phyloP scores from a whole-genome alignment of 768 basidiomycete species.

The Mycena amicta region DNA sequence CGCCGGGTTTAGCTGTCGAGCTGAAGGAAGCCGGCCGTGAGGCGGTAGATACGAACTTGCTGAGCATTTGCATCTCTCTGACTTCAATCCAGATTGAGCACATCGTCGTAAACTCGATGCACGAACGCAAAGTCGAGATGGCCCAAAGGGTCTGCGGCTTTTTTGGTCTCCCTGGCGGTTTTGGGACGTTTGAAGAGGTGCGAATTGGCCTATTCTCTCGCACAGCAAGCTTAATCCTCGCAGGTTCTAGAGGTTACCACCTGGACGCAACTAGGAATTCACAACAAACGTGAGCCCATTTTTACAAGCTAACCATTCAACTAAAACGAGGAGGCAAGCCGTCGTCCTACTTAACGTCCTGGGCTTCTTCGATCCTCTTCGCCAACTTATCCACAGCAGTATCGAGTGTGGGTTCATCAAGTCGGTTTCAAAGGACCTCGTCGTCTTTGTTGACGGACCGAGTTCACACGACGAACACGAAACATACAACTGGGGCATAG shows the following conservation, averaged over 20 bases:
- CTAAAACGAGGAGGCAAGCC: too few relatives aligned
- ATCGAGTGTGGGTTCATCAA: conserved; percentile 76
- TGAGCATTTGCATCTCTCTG: neutral
- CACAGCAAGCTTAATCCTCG: neutral
- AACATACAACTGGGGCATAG: conserved; percentile 77
- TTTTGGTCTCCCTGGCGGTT: conserved; percentile 89
- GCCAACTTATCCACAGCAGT: conserved; percentile 67
- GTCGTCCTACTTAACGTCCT: conserved; percentile 87
- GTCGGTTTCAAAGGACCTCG: conserved; percentile 57
- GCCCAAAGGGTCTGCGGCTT: conserved; percentile 80
- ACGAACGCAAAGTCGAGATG: conserved; percentile 91
- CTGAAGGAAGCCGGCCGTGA: conserved; percentile 30
- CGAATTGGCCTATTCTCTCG: conserved; percentile 6
- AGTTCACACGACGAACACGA: conserved; percentile 51
- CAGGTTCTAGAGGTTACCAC: conserved; percentile 90
- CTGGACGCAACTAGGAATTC: conserved; percentile 92
- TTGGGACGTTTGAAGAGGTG: conserved; percentile 96
- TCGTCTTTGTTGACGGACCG: conserved; percentile 80
- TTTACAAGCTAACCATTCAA: too few relatives aligned
- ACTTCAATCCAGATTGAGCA: conserved; percentile 17
- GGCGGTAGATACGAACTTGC: too few relatives aligned
- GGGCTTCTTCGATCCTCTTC: conserved; percentile 82
- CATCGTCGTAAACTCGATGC: conserved; percentile 80
- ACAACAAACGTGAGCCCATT: conserved; percentile 70
- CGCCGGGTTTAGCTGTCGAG: conserved; percentile 23